Evolutionary conservation across 139 green algal genomes (phyloP), one percentile per base, ranked within the genome.

Genomic region (Pycnococcus provasolii): DNA sequence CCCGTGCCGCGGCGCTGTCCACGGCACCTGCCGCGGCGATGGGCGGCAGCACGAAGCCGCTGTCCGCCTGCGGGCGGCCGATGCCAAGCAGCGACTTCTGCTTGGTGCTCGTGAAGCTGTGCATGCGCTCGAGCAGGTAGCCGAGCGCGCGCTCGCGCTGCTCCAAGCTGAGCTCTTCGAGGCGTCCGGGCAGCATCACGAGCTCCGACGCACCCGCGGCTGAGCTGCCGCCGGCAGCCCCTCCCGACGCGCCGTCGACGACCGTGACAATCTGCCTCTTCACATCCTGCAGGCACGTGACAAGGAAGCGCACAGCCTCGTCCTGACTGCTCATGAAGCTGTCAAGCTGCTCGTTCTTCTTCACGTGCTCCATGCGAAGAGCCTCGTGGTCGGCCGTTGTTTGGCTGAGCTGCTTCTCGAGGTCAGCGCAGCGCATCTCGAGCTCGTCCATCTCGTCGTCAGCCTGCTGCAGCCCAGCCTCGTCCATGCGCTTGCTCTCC

Each of bases 121-220:
- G 57, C 57, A 63, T 9, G 9, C 15, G 9, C 26, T 63, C 57
- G n/a, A 63, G 57, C 15, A 63, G 57, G 57, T 71, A 66, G 15
- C 15, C 39, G 9, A 71, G 64, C 8, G 52, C 64, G 9, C 26
- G 48, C 64, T 71, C 64, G 11, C 64, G 64, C 64, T 71, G 64
- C 64, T 71, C 45, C 51, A 66, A 48, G 52, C 26, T 66, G 37
- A 71, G 64, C 64, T 71, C 64, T 9, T 71, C 64, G 6, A 71
- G 26, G 42, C 51, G 13, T 4, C 52, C 64, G 4, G 62, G 47
- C n/a, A 66, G 60, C 41, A 66, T 42, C 41, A 66, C 60, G 9
- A 66, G n/a, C 11, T 66, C 59, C 48, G 9, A 37, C 48, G 48
- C 48, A 11, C 48, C 48, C 48, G 48, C 59, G 9, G 9, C 59